Evolutionary conservation across 169 alveolate species (phyloP).

Genomic region (Cryptosporidium meleagridis): DNA sequence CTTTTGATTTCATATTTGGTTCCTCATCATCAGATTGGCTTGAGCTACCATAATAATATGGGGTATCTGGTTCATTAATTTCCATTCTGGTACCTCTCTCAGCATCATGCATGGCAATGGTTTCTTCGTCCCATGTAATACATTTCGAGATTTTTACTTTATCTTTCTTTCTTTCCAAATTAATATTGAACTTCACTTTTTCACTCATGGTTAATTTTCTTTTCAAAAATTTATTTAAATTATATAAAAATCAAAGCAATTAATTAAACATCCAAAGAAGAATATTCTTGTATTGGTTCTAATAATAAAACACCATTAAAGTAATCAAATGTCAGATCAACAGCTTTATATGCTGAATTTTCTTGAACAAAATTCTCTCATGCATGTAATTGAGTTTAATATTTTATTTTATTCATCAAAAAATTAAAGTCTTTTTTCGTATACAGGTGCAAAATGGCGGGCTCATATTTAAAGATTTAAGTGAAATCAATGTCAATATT

Average conservation of each 20-base stretch:
- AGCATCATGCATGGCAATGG: slow-evolving; percentile 43
- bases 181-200: background rate
- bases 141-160: background rate
- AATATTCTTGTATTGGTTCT: too few species aligned
- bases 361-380: background rate
- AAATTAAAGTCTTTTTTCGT: background rate
- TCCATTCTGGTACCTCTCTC: slow-evolving; percentile 72
- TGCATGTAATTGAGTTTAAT: background rate
- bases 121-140: slow-evolving; percentile 68
- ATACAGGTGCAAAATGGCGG: background rate
- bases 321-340: background rate
- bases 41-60: slow-evolving; percentile 47
- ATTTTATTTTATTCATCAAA: background rate
- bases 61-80: slow-evolving; percentile 64
- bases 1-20: background rate
- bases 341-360: background rate
- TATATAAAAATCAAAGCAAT: background rate
- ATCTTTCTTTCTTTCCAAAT: background rate
- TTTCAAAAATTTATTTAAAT: background rate
- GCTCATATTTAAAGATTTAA: background rate
- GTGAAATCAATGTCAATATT: background rate
- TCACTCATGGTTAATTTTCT: background rate
- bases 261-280: background rate
- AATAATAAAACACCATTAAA: background rate
- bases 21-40: slow-evolving; percentile 40